Evolutionary conservation across 768 basidiomycete species (phyloP).

Genomic region (Mycena pura): DNA sequence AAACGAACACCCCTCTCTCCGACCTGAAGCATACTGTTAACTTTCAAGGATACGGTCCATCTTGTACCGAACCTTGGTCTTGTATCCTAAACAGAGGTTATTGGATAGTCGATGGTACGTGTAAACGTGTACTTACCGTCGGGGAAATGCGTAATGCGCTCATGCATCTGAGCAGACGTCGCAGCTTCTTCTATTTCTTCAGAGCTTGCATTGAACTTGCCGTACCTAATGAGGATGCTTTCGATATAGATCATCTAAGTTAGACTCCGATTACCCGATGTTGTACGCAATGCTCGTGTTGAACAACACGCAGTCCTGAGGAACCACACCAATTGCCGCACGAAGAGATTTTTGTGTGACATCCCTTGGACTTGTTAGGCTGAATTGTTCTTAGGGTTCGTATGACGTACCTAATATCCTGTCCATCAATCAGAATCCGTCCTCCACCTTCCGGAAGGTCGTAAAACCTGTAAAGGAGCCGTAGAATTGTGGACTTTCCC

Average conservation of each 20-base stretch:
- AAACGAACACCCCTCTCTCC: slow-evolving; percentile 90
- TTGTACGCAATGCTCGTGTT: slow-evolving; percentile 76
- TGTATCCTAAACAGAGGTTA: slow-evolving; percentile 54
- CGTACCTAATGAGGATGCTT: slow-evolving; percentile 59
- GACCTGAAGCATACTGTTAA: slow-evolving; percentile 5
- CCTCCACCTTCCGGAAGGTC: slow-evolving; percentile 83
- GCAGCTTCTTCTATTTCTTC: slow-evolving; percentile 85
- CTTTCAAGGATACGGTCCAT: neutral
- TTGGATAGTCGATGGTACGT: neutral
- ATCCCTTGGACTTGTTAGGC: slow-evolving; percentile 50
- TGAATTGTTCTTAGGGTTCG: neutral
- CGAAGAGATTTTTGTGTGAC: slow-evolving; percentile 84
- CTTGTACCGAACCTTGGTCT: slow-evolving; percentile 65
- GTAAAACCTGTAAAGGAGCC: slow-evolving; percentile 93
- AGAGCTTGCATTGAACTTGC: slow-evolving; percentile 70
- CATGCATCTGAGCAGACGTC: slow-evolving; percentile 86
- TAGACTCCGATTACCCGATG: slow-evolving; percentile 58
- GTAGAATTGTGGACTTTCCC: slow-evolving; percentile 84
- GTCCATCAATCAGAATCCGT: slow-evolving; percentile 82
- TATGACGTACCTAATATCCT: slow-evolving; percentile 68
- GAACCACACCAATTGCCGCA: slow-evolving; percentile 87
- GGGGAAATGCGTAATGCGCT: slow-evolving; percentile 82
- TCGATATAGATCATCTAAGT: neutral
- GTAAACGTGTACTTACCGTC: slow-evolving; percentile 51
- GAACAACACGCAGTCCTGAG: slow-evolving; percentile 82